These are phyloP conservation scores for Arthroderma sp. DNA, from an alignment of 2,329 filamentous ascomycete species.

Conservation along the genomic window DNA sequence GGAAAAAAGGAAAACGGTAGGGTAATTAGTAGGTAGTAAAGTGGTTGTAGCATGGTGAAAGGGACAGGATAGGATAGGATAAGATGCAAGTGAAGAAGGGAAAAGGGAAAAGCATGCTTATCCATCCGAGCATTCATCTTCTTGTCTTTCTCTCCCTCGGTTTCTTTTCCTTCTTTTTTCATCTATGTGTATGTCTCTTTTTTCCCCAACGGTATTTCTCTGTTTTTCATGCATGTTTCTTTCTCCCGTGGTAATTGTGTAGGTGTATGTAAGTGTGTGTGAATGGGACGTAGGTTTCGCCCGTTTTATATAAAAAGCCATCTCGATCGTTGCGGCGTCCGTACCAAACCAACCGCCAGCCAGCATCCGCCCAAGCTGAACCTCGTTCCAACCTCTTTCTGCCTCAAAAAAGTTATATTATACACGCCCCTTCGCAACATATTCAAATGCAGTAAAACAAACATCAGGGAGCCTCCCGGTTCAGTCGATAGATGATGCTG, in stretches of 20 bases:
- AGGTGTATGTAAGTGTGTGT: neutral
- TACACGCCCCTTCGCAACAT: neutral
- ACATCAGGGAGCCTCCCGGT: neutral
- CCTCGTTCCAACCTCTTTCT: neutral
- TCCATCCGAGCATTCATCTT: neutral
- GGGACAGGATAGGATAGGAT: neutral
- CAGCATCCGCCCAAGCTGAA: neutral
- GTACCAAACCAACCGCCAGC: neutral
- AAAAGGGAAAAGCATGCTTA: neutral
- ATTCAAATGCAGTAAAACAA: neutral
- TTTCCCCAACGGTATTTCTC: neutral
- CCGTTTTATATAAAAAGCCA: constrained; percentile 3
- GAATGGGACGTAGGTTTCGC: neutral
- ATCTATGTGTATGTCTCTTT: constrained; percentile 2
- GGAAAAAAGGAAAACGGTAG: neutral
- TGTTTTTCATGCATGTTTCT: neutral
- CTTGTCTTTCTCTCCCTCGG: neutral
- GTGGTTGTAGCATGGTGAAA: neutral
- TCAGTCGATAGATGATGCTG: neutral
- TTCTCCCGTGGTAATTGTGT: neutral
- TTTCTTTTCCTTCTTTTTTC: neutral
- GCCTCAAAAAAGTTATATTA: neutral
- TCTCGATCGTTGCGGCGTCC: neutral
- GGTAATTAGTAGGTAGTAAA: constrained; percentile 1
- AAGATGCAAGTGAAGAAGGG: neutral